phyloP scores from a whole-genome alignment of 2,329 filamentous ascomycete species.

The Cyanodermella asteris region DNA sequence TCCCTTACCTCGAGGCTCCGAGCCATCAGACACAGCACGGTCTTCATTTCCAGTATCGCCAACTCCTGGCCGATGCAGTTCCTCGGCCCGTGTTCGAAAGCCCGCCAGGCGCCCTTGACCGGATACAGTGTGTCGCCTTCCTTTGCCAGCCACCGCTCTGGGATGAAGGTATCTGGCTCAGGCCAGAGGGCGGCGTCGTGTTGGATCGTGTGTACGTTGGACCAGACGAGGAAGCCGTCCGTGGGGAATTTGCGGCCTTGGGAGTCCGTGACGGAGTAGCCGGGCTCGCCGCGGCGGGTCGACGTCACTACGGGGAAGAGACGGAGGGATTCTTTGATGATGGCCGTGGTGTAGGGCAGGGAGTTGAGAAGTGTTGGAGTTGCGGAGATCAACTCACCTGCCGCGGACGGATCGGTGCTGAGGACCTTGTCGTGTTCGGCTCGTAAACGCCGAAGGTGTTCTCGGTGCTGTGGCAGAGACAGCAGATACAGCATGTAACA shows the following conservation, averaged over 20 bases:
- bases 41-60: constrained; percentile 5
- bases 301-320: constrained; percentile 18
- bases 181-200: constrained; percentile 15
- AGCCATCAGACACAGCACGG: constrained; percentile 1
- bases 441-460: constrained; percentile 15
- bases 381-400: constrained; percentile 18
- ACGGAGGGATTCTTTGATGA: constrained; percentile 31
- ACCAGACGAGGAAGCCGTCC: constrained; percentile 15
- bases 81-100: constrained; percentile 6
- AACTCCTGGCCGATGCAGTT: constrained; percentile 7
- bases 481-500: constrained; percentile 20
- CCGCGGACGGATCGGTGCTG: constrained; percentile 17
- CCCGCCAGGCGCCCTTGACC: constrained; percentile 3
- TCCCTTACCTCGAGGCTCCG: constrained; percentile 3
- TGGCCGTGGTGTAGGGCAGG: constrained; percentile 28
- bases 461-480: constrained; percentile 13
- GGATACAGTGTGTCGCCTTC: neutral
- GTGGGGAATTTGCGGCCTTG: constrained; percentile 13
- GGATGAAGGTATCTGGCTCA: constrained; percentile 17
- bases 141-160: constrained; percentile 13
- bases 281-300: constrained; percentile 11
- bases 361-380: constrained; percentile 26
- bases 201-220: constrained; percentile 13
- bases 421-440: constrained; percentile 32
- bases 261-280: constrained; percentile 12